Percentiles rank a stretch among this genome's conserved stretches.
Evolutionary conservation across 2,329 filamentous ascomycete genomes (phyloP).

Genomic region (Colletotrichum siamense): DNA sequence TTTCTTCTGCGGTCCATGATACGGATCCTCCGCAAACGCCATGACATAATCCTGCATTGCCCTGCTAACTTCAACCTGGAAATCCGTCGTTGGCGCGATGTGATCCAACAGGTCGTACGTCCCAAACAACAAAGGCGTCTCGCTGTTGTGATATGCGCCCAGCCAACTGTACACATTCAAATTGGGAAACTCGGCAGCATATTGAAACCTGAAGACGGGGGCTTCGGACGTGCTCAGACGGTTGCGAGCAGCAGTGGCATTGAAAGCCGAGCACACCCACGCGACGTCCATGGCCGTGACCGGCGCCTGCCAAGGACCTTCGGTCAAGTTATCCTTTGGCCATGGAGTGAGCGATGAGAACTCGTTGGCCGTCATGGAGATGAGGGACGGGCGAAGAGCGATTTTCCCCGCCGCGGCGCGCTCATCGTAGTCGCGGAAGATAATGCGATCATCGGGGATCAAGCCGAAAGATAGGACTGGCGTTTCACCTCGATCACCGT

Average conservation of each 20-base stretch:
- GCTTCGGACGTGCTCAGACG: conserved; percentile 23
- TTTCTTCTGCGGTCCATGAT: conserved; percentile 24
- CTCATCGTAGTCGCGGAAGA: conserved; percentile 36
- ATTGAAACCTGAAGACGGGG: conserved; percentile 43
- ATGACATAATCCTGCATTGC: conserved; percentile 32
- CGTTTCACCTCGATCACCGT: conserved; percentile 25
- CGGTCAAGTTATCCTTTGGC: conserved; percentile 31
- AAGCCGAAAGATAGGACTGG: conserved; percentile 30
- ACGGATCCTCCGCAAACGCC: conserved; percentile 30
- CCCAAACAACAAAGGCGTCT: conserved; percentile 43
- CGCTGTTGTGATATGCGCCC: conserved; percentile 45
- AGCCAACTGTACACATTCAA: conserved; percentile 42
- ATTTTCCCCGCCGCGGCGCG: conserved; percentile 28
- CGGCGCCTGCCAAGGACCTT: conserved; percentile 28
- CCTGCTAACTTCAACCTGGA: conserved; percentile 27
- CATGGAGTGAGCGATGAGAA: conserved; percentile 30
- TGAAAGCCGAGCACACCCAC: conserved; percentile 31
- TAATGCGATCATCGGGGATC: conserved; percentile 31
- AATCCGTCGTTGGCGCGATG: conserved; percentile 27
- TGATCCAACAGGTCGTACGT: conserved; percentile 34
- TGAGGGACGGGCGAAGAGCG: conserved; percentile 32
- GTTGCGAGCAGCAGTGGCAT: conserved; percentile 31
- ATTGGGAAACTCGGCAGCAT: conserved; percentile 46
- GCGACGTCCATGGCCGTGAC: conserved; percentile 23
- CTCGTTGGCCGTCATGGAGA: conserved; percentile 39